Base-by-base conservation (phyloP, 495 filamentous ascomycete species). In the Xylaria scruposa region DNA sequence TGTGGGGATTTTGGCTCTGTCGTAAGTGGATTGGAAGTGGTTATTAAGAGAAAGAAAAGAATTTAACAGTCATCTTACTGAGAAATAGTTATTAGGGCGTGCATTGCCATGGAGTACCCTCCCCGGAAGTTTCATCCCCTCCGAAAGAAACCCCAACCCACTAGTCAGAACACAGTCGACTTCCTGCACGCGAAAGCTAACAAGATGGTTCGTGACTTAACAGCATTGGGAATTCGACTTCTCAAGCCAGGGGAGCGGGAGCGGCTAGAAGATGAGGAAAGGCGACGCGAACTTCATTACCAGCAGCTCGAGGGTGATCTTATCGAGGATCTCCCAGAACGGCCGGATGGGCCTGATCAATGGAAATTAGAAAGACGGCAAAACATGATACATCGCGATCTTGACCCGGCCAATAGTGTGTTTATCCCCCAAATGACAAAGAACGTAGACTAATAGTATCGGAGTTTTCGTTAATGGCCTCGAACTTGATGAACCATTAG, bases 1-100 rank as follows among this genome's bases (percentile, higher is more conserved):
- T 72, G 12, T 72, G 70, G 70, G 64, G 21, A 1, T 72, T 72
- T 38, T 72, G 70, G 70, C 64, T 72, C 7, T 72, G 70, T 40
- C n/a, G 62, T 67, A 67, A 64, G 60, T 67, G 4, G n/a, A 51
- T 26, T 29, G 12, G 5, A 3, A 21, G 17, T 0, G 51, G 7
- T 7, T 59, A 24, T 0, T 8, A 3, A 63, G 26, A 19, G 9
- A 21, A 1, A 26, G 15, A 13, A 33, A 33, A 19, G 12, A 1
- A 8, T 1, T 21, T 9, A 1, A 9, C 47, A 49, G n/a, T 13
- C 19, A 31, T 65, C 68, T 70, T 8, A 70, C 29, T 42, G 26
- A 61, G 53, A 40, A 59, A 38, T 40, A 72, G 70, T 68, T 31
- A 17, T 72, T 42, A 68, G 70, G 36, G 63, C 54, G 13, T 68